Evolutionary conservation across 164 flowering plant genomes (phyloP).

Genomic region (Magnolia changhungtana): DNA sequence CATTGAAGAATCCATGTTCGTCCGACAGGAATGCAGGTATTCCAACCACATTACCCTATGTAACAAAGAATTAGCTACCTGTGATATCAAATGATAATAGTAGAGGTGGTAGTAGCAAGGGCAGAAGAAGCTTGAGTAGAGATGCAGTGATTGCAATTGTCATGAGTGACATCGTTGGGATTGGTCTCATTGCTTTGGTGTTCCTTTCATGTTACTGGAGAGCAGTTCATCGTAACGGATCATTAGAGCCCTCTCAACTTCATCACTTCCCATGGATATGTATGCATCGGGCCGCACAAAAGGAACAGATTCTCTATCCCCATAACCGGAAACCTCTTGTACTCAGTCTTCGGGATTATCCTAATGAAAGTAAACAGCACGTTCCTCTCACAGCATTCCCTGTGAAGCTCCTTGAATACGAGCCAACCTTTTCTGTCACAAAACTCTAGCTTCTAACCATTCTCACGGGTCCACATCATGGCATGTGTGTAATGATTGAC

Average conservation of each 20-base stretch:
- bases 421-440: constrained; percentile 62
- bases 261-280: constrained; percentile 49
- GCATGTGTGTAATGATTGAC: constrained; percentile 64
- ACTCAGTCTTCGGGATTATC: constrained; percentile 81
- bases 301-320: constrained; percentile 13
- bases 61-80: constrained; percentile 48
- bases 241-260: constrained; percentile 59
- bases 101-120: constrained; percentile 22
- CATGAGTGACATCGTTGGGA: constrained; percentile 64
- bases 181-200: constrained; percentile 68
- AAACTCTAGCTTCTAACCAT: constrained; percentile 84
- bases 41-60: constrained; percentile 56
- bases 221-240: constrained; percentile 36
- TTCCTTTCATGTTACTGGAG: constrained; percentile 72
- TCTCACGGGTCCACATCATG: constrained; percentile 55
- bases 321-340: constrained; percentile 42
- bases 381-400: constrained; percentile 65
- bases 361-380: constrained; percentile 27
- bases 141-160: constrained; percentile 56
- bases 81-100: constrained; percentile 12
- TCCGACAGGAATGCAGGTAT: constrained; percentile 28
- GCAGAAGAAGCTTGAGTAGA: constrained; percentile 57
- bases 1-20: constrained; percentile 75
- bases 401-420: constrained; percentile 68
- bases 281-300: constrained; percentile 60